Evolutionary conservation across 257 asterid species (phyloP), one percentile per base, ranked within the genome.

Genomic region (Scutellaria minor): DNA sequence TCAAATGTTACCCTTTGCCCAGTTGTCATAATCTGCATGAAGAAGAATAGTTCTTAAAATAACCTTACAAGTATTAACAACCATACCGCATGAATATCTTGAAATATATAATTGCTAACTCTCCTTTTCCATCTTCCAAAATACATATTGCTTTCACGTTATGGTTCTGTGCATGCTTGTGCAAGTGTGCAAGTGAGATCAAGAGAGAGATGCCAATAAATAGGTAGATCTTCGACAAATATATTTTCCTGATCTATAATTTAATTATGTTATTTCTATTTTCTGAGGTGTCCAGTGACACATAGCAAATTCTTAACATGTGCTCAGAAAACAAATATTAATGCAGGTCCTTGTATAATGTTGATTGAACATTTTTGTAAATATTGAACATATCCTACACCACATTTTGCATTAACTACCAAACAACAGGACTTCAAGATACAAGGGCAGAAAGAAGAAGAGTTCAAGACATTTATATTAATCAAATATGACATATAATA

Each of bases 1-100:
- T 94, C 98, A 78, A 94, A 83, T 78, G 93, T 84, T 42, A 88
- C 95, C 85, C 85, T 82, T 82, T 94, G 98, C 48, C 98, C 97
- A 67, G 82, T 78, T 37, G 97, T 84, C 98, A 94, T 84, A 71
- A 94, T 81, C 98, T 94, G 90, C 82, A 79, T 44, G 65, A 54
- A 11, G 39, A 70, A 57, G 58, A 37, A 64, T 52, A 51, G 52
- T 56, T 57, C 57, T 73, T 48, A 47, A 42, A 42, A 18, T 41
- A 66, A 22, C 53, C 31, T 61, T 67, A 64, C 50, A 52, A 59
- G 62, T 71, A 50, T 9, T 9, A 58, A 78, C 71, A 44, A 45
- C 54, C 66, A 45, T 13, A 7, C 20, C 20, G 9, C 37, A 31
- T 31, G 5, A 31, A 31, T 31, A 31, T 3, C 37, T 31, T 31